Conservation (phyloP, 2,329 filamentous ascomycete genomes). For the Cordyceps cateniannulata region DNA sequence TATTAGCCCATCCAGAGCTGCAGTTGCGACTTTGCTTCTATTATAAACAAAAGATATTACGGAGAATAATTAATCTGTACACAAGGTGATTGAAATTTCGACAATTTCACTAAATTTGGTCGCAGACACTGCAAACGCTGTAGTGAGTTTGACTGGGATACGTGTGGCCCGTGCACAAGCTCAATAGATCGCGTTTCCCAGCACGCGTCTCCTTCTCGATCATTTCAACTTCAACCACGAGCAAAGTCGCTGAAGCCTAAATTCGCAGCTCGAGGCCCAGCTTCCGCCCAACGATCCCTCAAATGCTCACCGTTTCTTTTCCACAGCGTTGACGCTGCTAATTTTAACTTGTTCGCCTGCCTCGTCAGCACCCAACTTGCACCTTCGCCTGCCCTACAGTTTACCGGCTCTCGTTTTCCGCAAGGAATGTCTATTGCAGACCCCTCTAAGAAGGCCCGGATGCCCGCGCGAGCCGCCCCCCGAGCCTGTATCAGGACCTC, state of each 20-base stretch:
- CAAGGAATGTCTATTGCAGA: slow-evolving; percentile 53
- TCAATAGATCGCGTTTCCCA: slow-evolving; percentile 3
- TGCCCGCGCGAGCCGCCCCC: slow-evolving; percentile 45
- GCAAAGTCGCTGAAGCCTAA: not conserved
- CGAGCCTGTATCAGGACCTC: slow-evolving; percentile 55
- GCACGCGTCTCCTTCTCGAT: not conserved
- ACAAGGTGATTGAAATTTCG: too few species aligned
- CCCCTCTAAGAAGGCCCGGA: slow-evolving; percentile 32
- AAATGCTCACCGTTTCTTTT: slow-evolving; percentile 5
- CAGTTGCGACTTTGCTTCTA: too few species aligned
- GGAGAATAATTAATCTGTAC: too few species aligned
- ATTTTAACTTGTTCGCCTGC: slow-evolving; percentile 1
- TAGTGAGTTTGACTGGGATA: not conserved
- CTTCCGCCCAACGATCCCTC: not conserved
- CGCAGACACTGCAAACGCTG: too few species aligned
- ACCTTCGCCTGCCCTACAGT: slow-evolving; percentile 73
- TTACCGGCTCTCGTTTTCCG: slow-evolving; percentile 67
- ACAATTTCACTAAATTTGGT: too few species aligned
- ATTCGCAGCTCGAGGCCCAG: not conserved
- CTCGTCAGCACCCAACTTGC: slow-evolving; percentile 37
- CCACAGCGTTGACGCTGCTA: slow-evolving; percentile 13
- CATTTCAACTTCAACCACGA: slow-evolving; percentile 3
- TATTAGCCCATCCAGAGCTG: too few species aligned
- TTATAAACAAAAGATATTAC: too few species aligned
- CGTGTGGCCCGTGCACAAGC: slow-evolving; percentile 3